Conservation (phyloP, 257 asterid genomes). For the Anisodus tanguticus region DNA sequence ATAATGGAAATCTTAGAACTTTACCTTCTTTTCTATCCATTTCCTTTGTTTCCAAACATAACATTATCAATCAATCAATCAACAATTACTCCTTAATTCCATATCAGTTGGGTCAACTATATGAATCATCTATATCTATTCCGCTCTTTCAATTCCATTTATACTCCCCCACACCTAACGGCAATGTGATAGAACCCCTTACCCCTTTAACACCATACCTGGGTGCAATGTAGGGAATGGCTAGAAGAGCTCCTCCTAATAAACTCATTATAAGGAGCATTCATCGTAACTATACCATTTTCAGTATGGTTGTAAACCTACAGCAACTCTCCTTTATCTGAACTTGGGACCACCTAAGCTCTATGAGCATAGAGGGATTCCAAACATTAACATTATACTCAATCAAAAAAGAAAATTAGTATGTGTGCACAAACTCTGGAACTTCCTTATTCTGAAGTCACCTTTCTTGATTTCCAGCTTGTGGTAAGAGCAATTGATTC, state of each 20-base stretch:
- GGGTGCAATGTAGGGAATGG: background rate
- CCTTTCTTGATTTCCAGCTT: slow-evolving; percentile 9
- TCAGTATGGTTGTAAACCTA: background rate
- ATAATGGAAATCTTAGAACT: background rate
- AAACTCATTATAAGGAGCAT: background rate
- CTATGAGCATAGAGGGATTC: background rate
- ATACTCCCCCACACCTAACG: background rate
- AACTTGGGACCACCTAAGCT: background rate
- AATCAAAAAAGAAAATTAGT: background rate
- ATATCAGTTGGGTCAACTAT: background rate
- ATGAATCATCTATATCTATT: too few species aligned
- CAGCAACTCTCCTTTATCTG: background rate
- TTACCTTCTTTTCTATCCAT: background rate
- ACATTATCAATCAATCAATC: background rate
- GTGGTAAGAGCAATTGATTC: background rate
- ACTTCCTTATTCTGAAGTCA: background rate
- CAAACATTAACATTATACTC: background rate
- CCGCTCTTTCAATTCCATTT: background rate
- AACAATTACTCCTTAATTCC: background rate
- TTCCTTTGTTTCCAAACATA: background rate
- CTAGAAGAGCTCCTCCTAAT: background rate
- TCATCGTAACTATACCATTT: background rate
- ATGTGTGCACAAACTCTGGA: background rate
- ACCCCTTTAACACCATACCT: background rate
- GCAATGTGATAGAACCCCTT: background rate